Conservation (phyloP, 2,329 filamentous ascomycete species). For the Chrysoporthe deuterocubensis region DNA sequence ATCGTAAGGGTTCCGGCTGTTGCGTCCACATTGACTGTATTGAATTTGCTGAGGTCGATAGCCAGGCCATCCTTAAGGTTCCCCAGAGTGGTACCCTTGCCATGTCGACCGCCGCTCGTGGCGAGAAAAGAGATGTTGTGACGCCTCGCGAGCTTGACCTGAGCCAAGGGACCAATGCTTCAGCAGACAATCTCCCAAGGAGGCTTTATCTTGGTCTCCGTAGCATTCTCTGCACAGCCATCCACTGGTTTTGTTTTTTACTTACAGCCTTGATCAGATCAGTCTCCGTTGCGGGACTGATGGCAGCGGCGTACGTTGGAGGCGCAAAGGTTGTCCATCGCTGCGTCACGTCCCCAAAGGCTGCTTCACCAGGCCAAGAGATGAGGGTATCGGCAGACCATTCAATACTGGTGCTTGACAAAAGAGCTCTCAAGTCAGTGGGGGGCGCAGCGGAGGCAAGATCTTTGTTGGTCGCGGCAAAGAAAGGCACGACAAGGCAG, state of each 20-base stretch:
- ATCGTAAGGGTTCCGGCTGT: constrained; percentile 49
- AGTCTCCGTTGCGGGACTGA: constrained; percentile 8
- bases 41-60: constrained; percentile 58
- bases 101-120: background rate
- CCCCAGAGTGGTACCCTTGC: background rate
- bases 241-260: background rate
- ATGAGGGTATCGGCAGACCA: background rate
- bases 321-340: constrained; percentile 5
- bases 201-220: background rate
- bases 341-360: background rate
- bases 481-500: background rate
- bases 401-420: background rate
- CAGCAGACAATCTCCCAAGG: background rate
- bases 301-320: constrained; percentile 10
- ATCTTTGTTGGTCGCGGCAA: background rate
- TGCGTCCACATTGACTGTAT: constrained; percentile 51
- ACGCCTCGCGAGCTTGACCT: constrained; percentile 1
- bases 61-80: constrained; percentile 48
- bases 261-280: constrained; percentile 5
- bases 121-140: background rate
- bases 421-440: background rate
- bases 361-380: background rate
- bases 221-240: background rate
- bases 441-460: background rate
- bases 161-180: background rate